A percentile compares a stretch with the other conserved stretches of the same genome.
Conservation (phyloP, 305 asterid genomes). For the Ruellia speciosa region DNA sequence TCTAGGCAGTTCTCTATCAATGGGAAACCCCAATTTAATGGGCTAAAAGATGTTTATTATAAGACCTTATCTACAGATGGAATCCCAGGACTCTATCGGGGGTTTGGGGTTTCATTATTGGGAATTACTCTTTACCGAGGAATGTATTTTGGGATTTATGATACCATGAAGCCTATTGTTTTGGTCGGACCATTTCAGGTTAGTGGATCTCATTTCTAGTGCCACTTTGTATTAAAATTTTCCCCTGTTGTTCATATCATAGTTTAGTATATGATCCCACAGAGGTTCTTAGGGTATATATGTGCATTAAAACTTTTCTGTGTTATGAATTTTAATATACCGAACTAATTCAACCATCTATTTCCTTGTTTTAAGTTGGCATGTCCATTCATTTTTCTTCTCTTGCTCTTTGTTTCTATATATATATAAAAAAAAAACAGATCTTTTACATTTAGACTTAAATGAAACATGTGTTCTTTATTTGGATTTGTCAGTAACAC, state of each 20-base stretch:
- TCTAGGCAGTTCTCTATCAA: slow-evolving; percentile 34
- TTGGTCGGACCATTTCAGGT: slow-evolving; percentile 74
- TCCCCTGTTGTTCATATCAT: not conserved
- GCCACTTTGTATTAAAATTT: not conserved
- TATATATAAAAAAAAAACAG: too few species aligned
- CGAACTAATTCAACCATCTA: too few species aligned
- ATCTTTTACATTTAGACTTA: too few species aligned
- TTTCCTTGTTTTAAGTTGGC: too few species aligned
- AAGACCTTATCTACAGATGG: slow-evolving; percentile 80
- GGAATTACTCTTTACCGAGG: slow-evolving; percentile 89
- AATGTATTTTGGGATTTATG: slow-evolving; percentile 86
- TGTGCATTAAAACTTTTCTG: not conserved
- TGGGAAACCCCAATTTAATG: slow-evolving; percentile 62
- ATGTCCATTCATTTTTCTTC: too few species aligned
- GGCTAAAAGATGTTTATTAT: slow-evolving; percentile 63
- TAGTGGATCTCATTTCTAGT: slow-evolving; percentile 10
- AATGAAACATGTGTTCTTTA: too few species aligned
- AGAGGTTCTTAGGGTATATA: not conserved
- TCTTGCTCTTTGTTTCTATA: too few species aligned
- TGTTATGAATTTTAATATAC: too few species aligned
- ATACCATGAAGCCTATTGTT: slow-evolving; percentile 74
- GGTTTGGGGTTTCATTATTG: slow-evolving; percentile 66
- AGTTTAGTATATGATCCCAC: too few species aligned
- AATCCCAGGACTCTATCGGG: slow-evolving; percentile 73
- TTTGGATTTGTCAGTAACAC: too few species aligned